Evolutionary conservation across 1,284 basidiomycete species (phyloP), one percentile per base, ranked within the genome.

Genomic region (Xanthoconium separans): DNA sequence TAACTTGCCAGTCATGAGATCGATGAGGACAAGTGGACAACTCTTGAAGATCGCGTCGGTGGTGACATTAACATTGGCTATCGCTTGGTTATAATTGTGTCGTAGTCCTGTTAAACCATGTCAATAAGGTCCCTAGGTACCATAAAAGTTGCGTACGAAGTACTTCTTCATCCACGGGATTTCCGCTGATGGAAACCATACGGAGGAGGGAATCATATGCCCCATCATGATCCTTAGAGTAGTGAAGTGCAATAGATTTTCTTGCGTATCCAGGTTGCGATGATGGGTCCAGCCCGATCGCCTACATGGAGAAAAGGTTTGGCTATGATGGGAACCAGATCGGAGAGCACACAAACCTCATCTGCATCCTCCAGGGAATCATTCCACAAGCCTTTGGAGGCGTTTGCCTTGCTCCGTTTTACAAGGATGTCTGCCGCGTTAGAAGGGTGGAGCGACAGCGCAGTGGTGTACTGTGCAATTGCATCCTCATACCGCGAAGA

Each of bases 1-100:
- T 1, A 59, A 29, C 8, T 15, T n/a, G 6, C 61, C 59, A 30
- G 46, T 51, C 2, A 18, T 42, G 8, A 50, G 44, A 30, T 54
- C 51, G 9, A 62, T 50, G 3, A 56, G 49, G 7, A 58, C 46
- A 2, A 49, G 42, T 8, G 59, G 55, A 43, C 44, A 50, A 4
- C 41, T 2, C 1, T 18, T 44, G 33, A 31, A 40, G 20, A 55
- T 30, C n/a, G 27, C 50, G 1, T 27, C 4, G 24, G 47, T 42
- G 16, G 24, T 27, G 0, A 2, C 11, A n/a, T 62, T 40, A 4
- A 53, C 43, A 8, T 44, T 24, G 5, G n/a, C 18, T 1, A 20
- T 27, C 5, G 41, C 37, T 2, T 59, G 31, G 1, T 27, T 29
- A n/a, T 43, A 48, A 7, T 44, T 44, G 24, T 9, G 5, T 13